Evolutionary conservation across 495 filamentous ascomycete genomes (phyloP).

Genomic region (Penicillium silybi): DNA sequence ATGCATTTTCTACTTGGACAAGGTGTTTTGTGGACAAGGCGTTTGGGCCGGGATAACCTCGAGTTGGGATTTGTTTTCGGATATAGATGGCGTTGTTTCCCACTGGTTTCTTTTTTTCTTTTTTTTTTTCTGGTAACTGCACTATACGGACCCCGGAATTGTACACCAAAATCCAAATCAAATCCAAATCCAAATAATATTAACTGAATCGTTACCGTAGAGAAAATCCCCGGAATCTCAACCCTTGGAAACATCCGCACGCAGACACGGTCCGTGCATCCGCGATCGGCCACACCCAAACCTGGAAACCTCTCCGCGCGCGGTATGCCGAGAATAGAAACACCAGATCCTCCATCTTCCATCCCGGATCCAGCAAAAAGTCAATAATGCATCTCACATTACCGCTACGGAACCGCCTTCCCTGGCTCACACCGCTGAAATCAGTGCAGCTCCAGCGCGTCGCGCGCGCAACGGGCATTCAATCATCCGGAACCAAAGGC

Average conservation of each 20-base stretch:
- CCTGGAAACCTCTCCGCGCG: neutral
- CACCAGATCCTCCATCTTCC: neutral
- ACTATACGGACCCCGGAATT: neutral
- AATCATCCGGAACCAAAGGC: constrained; percentile 47
- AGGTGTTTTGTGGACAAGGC: constrained; percentile 1
- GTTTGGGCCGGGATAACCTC: neutral
- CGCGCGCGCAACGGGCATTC: constrained; percentile 51
- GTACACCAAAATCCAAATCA: neutral
- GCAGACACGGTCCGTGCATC: neutral
- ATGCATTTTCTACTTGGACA: neutral
- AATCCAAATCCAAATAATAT: too few relatives aligned
- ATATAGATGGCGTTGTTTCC: constrained; percentile 2
- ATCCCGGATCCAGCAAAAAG: constrained; percentile 2
- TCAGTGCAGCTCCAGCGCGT: constrained; percentile 44
- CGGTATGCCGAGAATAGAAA: neutral
- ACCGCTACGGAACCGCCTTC: neutral
- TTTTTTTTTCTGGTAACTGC: neutral
- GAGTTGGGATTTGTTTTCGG: neutral
- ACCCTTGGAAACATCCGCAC: neutral
- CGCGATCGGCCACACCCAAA: neutral
- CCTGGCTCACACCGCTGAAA: constrained; percentile 42
- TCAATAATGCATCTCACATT: constrained; percentile 14
- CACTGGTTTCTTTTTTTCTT: neutral
- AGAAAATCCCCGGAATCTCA: neutral
- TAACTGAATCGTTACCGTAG: too few relatives aligned